These are phyloP conservation scores for Selaginella moellendorffii DNA, from an alignment of 75 land plant species.

Conservation along the genomic window DNA sequence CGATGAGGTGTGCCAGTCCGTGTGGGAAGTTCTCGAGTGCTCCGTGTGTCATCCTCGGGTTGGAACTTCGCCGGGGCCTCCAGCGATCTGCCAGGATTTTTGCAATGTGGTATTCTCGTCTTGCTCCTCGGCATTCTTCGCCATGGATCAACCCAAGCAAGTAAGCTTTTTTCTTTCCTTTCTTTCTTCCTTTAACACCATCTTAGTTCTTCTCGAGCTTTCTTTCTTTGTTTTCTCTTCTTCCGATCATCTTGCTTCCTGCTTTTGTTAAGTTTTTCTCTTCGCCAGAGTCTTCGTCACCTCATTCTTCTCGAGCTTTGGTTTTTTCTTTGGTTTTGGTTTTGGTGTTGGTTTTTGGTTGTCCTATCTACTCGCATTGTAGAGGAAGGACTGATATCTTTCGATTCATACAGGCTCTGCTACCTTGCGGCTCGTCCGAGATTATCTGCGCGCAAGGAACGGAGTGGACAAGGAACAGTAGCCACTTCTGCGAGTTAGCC, in stretches of 20 bases:
- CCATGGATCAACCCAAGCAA: constrained; percentile 49
- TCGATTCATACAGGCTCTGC: constrained; percentile 46
- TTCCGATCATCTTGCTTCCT: not conserved
- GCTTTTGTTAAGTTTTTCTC: not conserved
- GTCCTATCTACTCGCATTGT: not conserved
- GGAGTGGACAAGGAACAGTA: too few species aligned
- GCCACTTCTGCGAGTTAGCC: constrained; percentile 53
- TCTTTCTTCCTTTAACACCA: not conserved
- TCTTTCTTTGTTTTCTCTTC: not conserved
- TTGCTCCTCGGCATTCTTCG: constrained; percentile 58
- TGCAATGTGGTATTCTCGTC: constrained; percentile 49
- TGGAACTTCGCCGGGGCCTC: constrained; percentile 60
- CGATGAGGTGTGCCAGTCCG: constrained; percentile 54
- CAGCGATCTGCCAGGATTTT: constrained; percentile 47
- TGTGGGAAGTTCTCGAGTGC: constrained; percentile 83
- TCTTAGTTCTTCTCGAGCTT: not conserved
- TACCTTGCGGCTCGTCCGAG: constrained; percentile 68
- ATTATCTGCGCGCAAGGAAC: constrained; percentile 76
- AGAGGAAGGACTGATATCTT: too few species aligned
- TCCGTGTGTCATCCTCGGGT: constrained; percentile 77
- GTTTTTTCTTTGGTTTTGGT: not conserved
- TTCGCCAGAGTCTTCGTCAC: not conserved
- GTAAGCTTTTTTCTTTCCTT: constrained; percentile 14
- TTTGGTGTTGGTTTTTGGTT: constrained; percentile 3
- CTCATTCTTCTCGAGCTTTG: not conserved